A percentile compares a stretch with the other conserved stretches of the same genome.
Conservation (phyloP, 495 filamentous ascomycete genomes). For the Evernia prunastri region DNA sequence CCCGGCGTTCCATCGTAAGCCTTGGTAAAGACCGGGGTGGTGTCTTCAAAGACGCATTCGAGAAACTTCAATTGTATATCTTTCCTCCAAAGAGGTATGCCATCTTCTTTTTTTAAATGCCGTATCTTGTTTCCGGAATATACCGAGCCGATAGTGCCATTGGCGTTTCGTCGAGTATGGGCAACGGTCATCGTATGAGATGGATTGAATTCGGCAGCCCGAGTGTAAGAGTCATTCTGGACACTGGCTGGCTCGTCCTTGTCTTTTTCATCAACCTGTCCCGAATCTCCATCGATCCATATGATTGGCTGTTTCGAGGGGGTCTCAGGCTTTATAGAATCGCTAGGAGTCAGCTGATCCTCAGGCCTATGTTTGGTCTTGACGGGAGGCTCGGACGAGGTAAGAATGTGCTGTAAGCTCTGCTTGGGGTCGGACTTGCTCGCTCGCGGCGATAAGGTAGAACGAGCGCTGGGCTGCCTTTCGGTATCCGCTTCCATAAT, state of each 20-base stretch:
- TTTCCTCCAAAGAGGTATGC: constrained; percentile 90
- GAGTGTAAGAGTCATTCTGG: constrained; percentile 43
- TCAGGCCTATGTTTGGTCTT: constrained; percentile 10
- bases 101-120: constrained; percentile 96
- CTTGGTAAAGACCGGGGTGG: constrained; percentile 80
- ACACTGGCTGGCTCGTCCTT: constrained; percentile 23
- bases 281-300: constrained; percentile 21
- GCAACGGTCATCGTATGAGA: constrained; percentile 48
- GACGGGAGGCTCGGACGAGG: constrained; percentile 11
- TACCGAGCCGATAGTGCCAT: constrained; percentile 59
- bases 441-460: constrained; percentile 17
- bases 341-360: constrained; percentile 8
- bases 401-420: constrained; percentile 28
- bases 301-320: constrained; percentile 15
- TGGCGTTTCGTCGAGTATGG: constrained; percentile 58
- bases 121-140: constrained; percentile 89
- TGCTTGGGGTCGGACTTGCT: constrained; percentile 28
- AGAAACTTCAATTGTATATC: constrained; percentile 98
- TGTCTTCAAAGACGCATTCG: constrained; percentile 81
- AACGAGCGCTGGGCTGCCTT: constrained; percentile 11
- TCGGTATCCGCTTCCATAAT: constrained; percentile 21
- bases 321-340: constrained; percentile 11
- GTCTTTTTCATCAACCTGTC: constrained; percentile 10
- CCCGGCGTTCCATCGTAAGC: constrained; percentile 60
- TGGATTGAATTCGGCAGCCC: constrained; percentile 34